phyloP scores from a whole-genome alignment of 169 alveolate genomes.

The Cryptosporidium ubiquitum region DNA sequence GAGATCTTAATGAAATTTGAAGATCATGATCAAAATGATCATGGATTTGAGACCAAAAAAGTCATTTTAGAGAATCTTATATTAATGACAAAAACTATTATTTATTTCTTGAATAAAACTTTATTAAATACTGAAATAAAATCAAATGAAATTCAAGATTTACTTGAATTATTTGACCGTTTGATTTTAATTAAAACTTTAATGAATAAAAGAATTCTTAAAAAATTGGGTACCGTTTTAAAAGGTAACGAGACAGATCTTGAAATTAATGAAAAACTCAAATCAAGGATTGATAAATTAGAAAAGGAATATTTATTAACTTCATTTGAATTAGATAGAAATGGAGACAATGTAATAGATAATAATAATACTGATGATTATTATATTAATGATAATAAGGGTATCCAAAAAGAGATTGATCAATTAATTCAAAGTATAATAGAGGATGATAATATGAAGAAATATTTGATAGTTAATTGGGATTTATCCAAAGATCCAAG shows the following conservation, averaged over 20 bases:
- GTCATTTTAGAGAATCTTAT: not conserved
- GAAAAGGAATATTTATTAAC: slow-evolving; percentile 5
- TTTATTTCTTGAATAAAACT: slow-evolving; percentile 21
- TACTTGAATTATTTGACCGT: not conserved
- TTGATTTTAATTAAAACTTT: slow-evolving; percentile 23
- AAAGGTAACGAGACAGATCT: not conserved
- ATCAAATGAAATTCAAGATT: not conserved
- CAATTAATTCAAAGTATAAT: slow-evolving; percentile 6
- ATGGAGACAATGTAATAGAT: not conserved
- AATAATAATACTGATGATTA: not conserved
- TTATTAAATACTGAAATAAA: not conserved
- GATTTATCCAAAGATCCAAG: slow-evolving; percentile 13
- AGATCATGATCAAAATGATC: not conserved
- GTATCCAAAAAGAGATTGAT: slow-evolving; percentile 46
- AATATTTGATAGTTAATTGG: slow-evolving; percentile 10
- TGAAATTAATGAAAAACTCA: not conserved
- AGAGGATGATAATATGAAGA: slow-evolving; percentile 9
- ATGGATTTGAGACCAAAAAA: not conserved
- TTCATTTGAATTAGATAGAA: not conserved
- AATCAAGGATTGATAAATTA: slow-evolving; percentile 26
- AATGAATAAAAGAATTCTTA: not conserved
- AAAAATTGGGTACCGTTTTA: not conserved
- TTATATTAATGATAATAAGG: not conserved
- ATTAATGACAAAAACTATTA: slow-evolving; percentile 1
- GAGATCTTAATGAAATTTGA: slow-evolving; percentile 7